Percentiles rank a stretch among this genome's conserved stretches.
Evolutionary conservation across 176 grass and related monocot species (phyloP).

Genomic region (Oryza australiensis): DNA sequence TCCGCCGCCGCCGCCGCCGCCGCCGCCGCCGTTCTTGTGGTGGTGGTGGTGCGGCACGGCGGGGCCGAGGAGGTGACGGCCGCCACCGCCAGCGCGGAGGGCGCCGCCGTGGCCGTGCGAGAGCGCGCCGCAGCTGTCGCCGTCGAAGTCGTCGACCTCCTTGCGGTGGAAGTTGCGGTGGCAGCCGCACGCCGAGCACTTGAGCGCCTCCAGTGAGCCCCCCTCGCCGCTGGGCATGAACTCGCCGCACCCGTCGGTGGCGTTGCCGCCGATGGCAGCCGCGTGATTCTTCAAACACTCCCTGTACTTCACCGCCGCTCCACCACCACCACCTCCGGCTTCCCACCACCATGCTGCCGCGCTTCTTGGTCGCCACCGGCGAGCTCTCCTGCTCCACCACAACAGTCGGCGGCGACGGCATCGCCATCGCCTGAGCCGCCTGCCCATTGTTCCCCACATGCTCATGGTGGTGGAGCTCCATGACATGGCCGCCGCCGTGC

Average conservation of each 20-base stretch:
- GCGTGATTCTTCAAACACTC: constrained; percentile 99
- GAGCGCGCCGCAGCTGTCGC: neutral
- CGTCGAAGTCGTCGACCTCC: constrained; percentile 38
- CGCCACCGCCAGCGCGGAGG: neutral
- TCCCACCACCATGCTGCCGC: neutral
- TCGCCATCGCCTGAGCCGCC: constrained; percentile 13
- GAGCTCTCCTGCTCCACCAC: constrained; percentile 24
- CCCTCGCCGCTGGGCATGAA: constrained; percentile 91
- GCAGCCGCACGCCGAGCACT: constrained; percentile 88
- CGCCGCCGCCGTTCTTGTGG: neutral
- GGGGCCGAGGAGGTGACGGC: constrained; percentile 34
- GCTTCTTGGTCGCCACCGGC: constrained; percentile 25
- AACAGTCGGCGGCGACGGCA: constrained; percentile 21
- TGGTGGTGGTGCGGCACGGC: constrained; percentile 20
- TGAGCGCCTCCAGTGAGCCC: constrained; percentile 78
- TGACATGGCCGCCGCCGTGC: constrained; percentile 31
- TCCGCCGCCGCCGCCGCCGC: neutral
- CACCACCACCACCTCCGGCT: neutral
- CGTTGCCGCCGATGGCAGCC: constrained; percentile 77
- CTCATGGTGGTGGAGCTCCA: constrained; percentile 37
- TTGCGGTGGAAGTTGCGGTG: constrained; percentile 98
- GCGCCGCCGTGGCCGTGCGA: constrained; percentile 19
- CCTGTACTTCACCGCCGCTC: constrained; percentile 50
- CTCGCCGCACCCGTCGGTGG: constrained; percentile 91
- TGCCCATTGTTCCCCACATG: constrained; percentile 21